Conservation (phyloP, 1,284 basidiomycete genomes). For the Cryptococcus hybrid region DNA sequence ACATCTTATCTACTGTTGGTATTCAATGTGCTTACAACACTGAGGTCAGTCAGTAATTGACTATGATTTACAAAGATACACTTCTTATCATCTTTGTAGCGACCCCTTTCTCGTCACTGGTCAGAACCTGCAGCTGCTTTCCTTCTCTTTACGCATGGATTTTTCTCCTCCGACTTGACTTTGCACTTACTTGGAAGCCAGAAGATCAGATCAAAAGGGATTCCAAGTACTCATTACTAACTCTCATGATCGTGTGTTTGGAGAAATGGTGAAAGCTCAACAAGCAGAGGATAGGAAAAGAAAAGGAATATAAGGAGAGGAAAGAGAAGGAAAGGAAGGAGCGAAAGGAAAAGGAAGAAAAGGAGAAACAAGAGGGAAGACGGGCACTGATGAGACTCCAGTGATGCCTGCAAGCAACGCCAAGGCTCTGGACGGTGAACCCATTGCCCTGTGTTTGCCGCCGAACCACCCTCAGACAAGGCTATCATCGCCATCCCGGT, state of each 20-base stretch:
- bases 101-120: constrained; percentile 19
- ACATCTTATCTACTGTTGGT: constrained; percentile 31
- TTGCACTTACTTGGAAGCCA: constrained; percentile 25
- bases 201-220: constrained; percentile 21
- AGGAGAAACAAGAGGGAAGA: constrained; percentile 30
- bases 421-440: constrained; percentile 6
- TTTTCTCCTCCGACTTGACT: constrained; percentile 59
- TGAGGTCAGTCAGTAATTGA: constrained; percentile 16
- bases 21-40: constrained; percentile 35
- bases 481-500: constrained; percentile 9
- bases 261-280: constrained; percentile 59
- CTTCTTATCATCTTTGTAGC: constrained; percentile 11
- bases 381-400: background rate
- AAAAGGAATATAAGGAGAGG: constrained; percentile 48
- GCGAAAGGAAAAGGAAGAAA: constrained; percentile 33
- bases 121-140: constrained; percentile 16
- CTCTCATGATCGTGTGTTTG: constrained; percentile 34
- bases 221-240: constrained; percentile 31
- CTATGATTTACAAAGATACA: background rate
- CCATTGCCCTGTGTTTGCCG: constrained; percentile 3
- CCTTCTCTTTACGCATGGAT: constrained; percentile 65
- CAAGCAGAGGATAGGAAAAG: constrained; percentile 58
- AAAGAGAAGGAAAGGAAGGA: constrained; percentile 31
- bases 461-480: constrained; percentile 1
- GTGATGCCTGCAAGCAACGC: constrained; percentile 12